A percentile compares a stretch with the other conserved stretches of the same genome.
These are phyloP conservation scores for Hyaloscypha variabilis DNA, from an alignment of 495 filamentous ascomycete genomes.

Conservation along the genomic window DNA sequence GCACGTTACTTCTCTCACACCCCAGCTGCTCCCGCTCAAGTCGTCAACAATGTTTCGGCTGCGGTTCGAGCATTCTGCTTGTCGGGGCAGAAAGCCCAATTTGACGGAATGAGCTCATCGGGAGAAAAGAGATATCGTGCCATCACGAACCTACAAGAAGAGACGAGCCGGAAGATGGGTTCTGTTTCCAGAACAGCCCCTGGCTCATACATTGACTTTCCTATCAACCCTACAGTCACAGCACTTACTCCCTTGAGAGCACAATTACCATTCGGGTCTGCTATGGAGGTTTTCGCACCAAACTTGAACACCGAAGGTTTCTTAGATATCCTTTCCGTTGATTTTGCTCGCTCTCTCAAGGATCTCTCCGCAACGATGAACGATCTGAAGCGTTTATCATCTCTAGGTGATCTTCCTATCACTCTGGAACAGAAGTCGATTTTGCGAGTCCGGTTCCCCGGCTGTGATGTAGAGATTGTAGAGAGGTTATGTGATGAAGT, in stretches of 20 bases:
- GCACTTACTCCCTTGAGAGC: conserved; percentile 66
- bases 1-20: conserved; percentile 89
- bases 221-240: conserved; percentile 84
- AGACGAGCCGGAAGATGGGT: conserved; percentile 64
- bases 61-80: conserved; percentile 88
- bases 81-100: conserved; percentile 83
- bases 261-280: conserved; percentile 23
- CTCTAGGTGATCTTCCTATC: conserved; percentile 83
- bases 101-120: conserved; percentile 68
- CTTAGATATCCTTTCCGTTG: conserved; percentile 79
- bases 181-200: conserved; percentile 57
- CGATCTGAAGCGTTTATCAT: conserved; percentile 76
- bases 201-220: conserved; percentile 83
- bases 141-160: conserved; percentile 69
- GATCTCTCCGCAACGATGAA: conserved; percentile 78
- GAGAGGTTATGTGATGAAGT: conserved; percentile 84
- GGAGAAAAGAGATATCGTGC: conserved; percentile 79
- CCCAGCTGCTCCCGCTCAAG: conserved; percentile 81
- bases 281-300: conserved; percentile 31
- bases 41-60: conserved; percentile 91
- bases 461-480: conserved; percentile 83
- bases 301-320: conserved; percentile 79
- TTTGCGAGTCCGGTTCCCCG: conserved; percentile 84
- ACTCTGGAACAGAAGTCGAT: conserved; percentile 60
- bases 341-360: conserved; percentile 86